Conservation (phyloP, 371 early-diverging fungal species). For the Apophysomyces ossiformis region DNA sequence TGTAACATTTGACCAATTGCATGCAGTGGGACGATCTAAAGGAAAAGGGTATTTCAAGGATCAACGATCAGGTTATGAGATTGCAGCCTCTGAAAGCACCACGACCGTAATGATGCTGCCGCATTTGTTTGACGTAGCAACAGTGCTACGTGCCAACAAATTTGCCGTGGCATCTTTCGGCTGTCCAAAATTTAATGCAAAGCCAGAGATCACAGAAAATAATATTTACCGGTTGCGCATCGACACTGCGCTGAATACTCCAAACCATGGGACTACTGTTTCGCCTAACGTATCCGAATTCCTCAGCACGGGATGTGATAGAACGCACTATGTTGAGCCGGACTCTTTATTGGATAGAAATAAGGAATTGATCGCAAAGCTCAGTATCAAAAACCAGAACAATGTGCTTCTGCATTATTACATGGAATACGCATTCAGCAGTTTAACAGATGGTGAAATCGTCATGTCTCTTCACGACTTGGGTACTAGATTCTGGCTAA, state of each 20-base stretch:
- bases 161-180: constrained; percentile 52
- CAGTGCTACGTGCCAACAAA: constrained; percentile 50
- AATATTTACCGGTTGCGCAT: neutral
- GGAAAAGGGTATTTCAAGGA: constrained; percentile 37
- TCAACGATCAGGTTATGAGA: constrained; percentile 13
- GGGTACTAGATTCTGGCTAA: constrained; percentile 49
- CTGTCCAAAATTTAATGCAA: constrained; percentile 37
- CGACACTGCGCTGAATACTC: neutral
- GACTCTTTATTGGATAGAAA: constrained; percentile 33
- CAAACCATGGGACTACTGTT: no score
- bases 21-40: constrained; percentile 60
- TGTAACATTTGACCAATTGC: constrained; percentile 79
- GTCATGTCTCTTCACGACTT: constrained; percentile 51
- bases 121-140: constrained; percentile 50
- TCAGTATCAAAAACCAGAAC: constrained; percentile 28
- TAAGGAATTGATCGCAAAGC: constrained; percentile 30
- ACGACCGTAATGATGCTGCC: constrained; percentile 41
- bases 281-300: no score
- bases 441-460: constrained; percentile 63
- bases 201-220: neutral
- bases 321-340: constrained; percentile 28
- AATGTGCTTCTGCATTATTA: constrained; percentile 44
- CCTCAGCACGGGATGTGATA: neutral
- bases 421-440: constrained; percentile 54
- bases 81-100: constrained; percentile 1